Evolutionary conservation across 305 asterid genomes (phyloP).

Genomic region (Fraxinus ornus): DNA sequence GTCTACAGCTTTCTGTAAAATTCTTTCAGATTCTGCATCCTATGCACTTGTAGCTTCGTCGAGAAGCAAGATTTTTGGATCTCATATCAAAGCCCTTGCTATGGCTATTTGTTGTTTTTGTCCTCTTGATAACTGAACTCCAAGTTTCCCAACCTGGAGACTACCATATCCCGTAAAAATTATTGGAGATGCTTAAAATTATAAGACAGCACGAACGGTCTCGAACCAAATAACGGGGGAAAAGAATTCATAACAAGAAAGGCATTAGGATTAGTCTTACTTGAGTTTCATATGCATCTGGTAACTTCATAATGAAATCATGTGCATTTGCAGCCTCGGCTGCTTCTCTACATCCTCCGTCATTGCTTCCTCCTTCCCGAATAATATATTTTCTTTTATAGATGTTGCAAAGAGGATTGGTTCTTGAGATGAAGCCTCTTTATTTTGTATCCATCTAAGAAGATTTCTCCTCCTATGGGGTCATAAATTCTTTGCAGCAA

Average conservation of each 20-base stretch:
- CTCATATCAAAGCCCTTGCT: constrained; percentile 65
- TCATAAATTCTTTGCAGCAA: constrained; percentile 69
- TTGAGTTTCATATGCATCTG: constrained; percentile 68
- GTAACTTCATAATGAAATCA: constrained; percentile 58
- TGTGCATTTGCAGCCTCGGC: constrained; percentile 72
- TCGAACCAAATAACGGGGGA: background rate
- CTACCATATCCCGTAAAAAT: constrained; percentile 9
- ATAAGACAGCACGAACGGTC: background rate
- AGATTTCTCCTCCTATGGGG: constrained; percentile 62
- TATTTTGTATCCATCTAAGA: constrained; percentile 65
- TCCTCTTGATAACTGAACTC: constrained; percentile 78
- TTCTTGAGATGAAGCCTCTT: constrained; percentile 68
- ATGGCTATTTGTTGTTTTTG: constrained; percentile 81
- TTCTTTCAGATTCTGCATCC: constrained; percentile 59
- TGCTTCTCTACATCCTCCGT: constrained; percentile 63
- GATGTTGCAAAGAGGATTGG: constrained; percentile 78
- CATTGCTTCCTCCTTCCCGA: constrained; percentile 66
- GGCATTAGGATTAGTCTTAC: constrained; percentile 33
- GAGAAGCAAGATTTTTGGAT: constrained; percentile 60
- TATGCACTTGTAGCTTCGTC: constrained; percentile 81
- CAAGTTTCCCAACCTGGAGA: constrained; percentile 69
- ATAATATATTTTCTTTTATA: constrained; percentile 61
- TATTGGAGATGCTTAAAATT: background rate
- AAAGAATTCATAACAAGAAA: background rate
- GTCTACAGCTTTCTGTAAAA: constrained; percentile 64